A percentile compares a stretch with the other conserved stretches of the same genome.
phyloP scores from a whole-genome alignment of 176 grass and related monocot genomes.

The Oryza coarctata region DNA sequence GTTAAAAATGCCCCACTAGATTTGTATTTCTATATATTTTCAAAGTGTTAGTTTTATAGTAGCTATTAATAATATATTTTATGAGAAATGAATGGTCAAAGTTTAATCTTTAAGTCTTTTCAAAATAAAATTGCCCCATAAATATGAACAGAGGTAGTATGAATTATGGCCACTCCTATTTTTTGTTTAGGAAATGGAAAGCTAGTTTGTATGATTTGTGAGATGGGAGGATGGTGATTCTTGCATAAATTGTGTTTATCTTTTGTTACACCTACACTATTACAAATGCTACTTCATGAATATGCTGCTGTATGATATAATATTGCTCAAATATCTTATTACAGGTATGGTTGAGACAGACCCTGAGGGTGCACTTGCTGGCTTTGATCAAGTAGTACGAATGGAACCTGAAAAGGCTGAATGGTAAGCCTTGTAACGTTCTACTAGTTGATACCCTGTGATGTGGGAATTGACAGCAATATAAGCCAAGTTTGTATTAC shows the following conservation, averaged over 20 bases:
- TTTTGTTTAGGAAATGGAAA: background rate
- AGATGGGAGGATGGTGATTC: background rate
- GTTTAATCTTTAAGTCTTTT: background rate
- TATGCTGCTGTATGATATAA: slow-evolving; percentile 15
- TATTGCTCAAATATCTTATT: slow-evolving; percentile 7
- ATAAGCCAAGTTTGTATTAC: too few species aligned
- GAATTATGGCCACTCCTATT: background rate
- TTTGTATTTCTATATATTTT: background rate
- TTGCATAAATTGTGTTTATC: background rate
- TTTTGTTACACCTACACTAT: slow-evolving; percentile 25
- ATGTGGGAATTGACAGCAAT: too few species aligned
- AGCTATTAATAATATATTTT: background rate
- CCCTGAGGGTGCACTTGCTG: slow-evolving; percentile 84
- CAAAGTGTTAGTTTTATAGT: background rate
- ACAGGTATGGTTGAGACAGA: slow-evolving; percentile 95
- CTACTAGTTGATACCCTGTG: background rate
- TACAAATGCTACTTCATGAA: slow-evolving; percentile 17
- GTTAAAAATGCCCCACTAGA: background rate
- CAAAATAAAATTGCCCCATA: background rate
- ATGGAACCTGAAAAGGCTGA: slow-evolving; percentile 99
- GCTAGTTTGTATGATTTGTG: background rate
- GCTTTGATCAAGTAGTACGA: slow-evolving; percentile 83
- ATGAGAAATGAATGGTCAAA: background rate
- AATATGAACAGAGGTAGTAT: background rate
- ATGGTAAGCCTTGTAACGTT: slow-evolving; percentile 52